Evolutionary conservation across 495 filamentous ascomycete genomes (phyloP).

Genomic region (Hypoxylon perforatum): DNA sequence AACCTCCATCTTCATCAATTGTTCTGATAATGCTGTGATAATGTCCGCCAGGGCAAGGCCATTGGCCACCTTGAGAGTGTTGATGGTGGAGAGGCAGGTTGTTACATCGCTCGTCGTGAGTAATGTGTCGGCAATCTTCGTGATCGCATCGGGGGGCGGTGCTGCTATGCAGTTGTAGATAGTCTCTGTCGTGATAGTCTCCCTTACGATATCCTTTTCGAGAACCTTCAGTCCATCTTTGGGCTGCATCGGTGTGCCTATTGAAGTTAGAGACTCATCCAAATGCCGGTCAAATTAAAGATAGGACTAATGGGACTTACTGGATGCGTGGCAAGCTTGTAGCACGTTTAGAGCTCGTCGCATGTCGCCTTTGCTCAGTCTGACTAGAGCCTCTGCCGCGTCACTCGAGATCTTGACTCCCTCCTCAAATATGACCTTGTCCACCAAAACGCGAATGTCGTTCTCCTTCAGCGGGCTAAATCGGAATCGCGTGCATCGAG

Average conservation of each 20-base stretch:
- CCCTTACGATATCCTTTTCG: conserved; percentile 71
- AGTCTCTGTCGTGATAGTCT: conserved; percentile 86
- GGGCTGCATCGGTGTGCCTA: conserved; percentile 76
- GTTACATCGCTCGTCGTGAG: conserved; percentile 86
- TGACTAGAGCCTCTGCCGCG: conserved; percentile 82
- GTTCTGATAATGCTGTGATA: conserved; percentile 82
- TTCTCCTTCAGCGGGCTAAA: conserved; percentile 91
- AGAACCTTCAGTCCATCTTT: conserved; percentile 69
- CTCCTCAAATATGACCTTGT: conserved; percentile 91
- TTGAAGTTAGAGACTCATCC: conserved; percentile 30
- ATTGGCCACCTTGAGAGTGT: conserved; percentile 83
- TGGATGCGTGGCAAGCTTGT: conserved; percentile 95
- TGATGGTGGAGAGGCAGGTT: conserved; percentile 84
- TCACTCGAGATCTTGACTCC: conserved; percentile 82
- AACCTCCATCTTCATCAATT: conserved; percentile 84
- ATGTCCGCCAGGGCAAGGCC: conserved; percentile 96
- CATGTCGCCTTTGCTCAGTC: conserved; percentile 95
- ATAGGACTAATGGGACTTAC: conserved; percentile 57
- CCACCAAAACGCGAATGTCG: conserved; percentile 85
- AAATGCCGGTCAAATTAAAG: no score
- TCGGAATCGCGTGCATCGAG: conserved; percentile 92
- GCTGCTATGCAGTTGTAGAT: conserved; percentile 99
- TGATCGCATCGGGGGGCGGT: conserved; percentile 89
- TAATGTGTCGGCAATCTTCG: conserved; percentile 83
- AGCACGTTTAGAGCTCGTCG: conserved; percentile 92